These are phyloP conservation scores for Colletotrichum eleusines DNA, from an alignment of 2,329 filamentous ascomycete species.

Conservation along the genomic window DNA sequence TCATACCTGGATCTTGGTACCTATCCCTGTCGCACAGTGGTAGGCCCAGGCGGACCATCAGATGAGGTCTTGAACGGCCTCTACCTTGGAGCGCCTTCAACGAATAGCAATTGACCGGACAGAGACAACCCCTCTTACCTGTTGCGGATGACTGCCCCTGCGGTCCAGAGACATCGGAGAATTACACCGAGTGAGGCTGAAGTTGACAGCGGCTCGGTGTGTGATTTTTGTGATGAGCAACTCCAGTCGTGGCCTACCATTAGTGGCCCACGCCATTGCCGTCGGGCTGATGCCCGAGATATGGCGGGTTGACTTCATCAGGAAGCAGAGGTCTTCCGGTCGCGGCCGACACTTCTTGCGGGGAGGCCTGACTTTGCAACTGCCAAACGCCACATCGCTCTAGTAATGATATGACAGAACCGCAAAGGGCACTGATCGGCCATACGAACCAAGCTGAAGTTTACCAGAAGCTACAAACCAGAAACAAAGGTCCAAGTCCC, in stretches of 20 bases:
- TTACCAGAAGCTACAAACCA: neutral
- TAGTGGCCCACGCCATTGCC: conserved; percentile 5
- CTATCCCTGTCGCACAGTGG: neutral
- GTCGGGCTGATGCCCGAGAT: neutral
- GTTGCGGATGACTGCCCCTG: neutral
- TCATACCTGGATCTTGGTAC: neutral
- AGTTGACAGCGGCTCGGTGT: conserved; percentile 21
- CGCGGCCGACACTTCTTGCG: neutral
- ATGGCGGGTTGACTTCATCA: neutral
- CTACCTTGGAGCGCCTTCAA: neutral
- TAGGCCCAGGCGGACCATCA: neutral
- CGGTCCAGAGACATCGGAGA: conserved; percentile 24
- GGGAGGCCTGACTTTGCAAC: neutral
- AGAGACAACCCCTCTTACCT: neutral
- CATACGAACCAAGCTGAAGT: neutral
- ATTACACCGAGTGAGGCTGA: conserved; percentile 30
- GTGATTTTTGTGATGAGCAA: conserved; percentile 12
- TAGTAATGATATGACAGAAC: neutral
- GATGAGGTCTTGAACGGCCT: neutral
- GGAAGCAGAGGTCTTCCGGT: neutral
- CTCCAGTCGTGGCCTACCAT: conserved; percentile 12
- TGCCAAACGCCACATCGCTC: neutral
- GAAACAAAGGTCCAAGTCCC: neutral
- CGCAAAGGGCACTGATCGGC: neutral
- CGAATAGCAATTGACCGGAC: neutral